phyloP scores from a whole-genome alignment of 352 stramenopile species.

The Pythium scleroteichum region DNA sequence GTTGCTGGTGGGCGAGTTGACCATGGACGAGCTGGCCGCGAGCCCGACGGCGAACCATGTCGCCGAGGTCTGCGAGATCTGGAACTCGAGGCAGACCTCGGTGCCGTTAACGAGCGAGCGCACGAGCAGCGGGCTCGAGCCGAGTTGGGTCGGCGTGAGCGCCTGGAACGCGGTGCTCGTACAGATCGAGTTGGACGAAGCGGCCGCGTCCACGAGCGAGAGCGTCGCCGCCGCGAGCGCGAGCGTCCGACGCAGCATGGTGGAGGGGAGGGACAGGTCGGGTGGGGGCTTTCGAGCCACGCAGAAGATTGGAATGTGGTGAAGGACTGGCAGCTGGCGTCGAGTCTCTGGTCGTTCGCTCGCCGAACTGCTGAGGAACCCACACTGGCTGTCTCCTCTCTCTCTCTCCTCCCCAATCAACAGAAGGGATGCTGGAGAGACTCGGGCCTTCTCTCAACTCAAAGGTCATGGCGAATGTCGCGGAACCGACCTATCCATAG shows the following conservation, averaged over 20 bases:
- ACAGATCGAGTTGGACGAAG: slow-evolving; percentile 38
- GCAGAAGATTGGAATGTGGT: slow-evolving; percentile 14
- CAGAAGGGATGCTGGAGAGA: not conserved
- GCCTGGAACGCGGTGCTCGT: slow-evolving; percentile 52
- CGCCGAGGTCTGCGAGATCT: slow-evolving; percentile 40
- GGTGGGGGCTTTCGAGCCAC: not conserved
- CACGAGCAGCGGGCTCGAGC: slow-evolving; percentile 60
- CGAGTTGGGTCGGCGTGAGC: slow-evolving; percentile 44
- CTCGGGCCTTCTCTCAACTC: slow-evolving; percentile 3
- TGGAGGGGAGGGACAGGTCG: not conserved
- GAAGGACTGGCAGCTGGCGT: not conserved
- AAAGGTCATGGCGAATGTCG: slow-evolving; percentile 19
- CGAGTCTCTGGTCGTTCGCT: not conserved
- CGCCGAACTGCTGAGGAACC: too few species aligned
- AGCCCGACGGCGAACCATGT: slow-evolving; percentile 70
- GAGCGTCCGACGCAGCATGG: slow-evolving; percentile 19
- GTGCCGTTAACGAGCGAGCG: slow-evolving; percentile 56
- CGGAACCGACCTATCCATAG: slow-evolving; percentile 4
- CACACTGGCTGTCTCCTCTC: not conserved
- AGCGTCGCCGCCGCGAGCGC: slow-evolving; percentile 4
- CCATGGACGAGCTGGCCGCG: slow-evolving; percentile 47
- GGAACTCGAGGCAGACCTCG: slow-evolving; percentile 70
- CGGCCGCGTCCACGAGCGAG: slow-evolving; percentile 8
- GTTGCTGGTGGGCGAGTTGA: slow-evolving; percentile 65
- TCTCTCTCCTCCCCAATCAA: slow-evolving; percentile 1